Conservation (phyloP, 2,329 filamentous ascomycete species). For the Fulvia fulva region DNA sequence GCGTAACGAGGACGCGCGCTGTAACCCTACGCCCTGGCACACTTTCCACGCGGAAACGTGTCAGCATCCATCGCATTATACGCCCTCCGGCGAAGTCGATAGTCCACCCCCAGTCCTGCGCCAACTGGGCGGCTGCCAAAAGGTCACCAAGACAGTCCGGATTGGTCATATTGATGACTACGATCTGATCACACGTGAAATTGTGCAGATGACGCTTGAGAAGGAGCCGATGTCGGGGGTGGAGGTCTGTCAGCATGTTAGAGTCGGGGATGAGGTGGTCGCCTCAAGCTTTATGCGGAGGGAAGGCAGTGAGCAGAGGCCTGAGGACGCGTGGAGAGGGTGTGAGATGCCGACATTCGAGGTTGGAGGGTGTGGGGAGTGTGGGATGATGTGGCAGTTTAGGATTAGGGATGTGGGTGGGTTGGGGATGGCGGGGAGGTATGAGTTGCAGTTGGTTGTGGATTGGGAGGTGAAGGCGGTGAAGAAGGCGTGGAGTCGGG, state of each 20-base stretch:
- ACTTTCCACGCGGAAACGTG: no score
- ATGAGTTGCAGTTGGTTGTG: conserved; percentile 3
- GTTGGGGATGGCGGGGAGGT: neutral
- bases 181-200: neutral
- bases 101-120: neutral
- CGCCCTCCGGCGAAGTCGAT: neutral
- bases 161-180: neutral
- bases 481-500: conserved; percentile 6
- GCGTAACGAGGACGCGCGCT: neutral
- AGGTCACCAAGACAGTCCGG: neutral
- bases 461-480: conserved; percentile 1
- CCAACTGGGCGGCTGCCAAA: neutral
- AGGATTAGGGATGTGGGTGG: neutral
- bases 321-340: no score
- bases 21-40: no score
- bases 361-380: neutral
- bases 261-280: neutral
- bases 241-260: conserved; percentile 5
- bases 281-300: neutral
- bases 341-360: conserved; percentile 2
- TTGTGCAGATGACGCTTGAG: neutral
- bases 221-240: neutral
- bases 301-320: neutral
- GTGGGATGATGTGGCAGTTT: conserved; percentile 6
- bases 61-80: neutral